Percentiles rank a stretch among this genome's conserved stretches.
These are phyloP conservation scores for Osmanthus fragrans DNA, from an alignment of 257 asterid species.

Conservation along the genomic window DNA sequence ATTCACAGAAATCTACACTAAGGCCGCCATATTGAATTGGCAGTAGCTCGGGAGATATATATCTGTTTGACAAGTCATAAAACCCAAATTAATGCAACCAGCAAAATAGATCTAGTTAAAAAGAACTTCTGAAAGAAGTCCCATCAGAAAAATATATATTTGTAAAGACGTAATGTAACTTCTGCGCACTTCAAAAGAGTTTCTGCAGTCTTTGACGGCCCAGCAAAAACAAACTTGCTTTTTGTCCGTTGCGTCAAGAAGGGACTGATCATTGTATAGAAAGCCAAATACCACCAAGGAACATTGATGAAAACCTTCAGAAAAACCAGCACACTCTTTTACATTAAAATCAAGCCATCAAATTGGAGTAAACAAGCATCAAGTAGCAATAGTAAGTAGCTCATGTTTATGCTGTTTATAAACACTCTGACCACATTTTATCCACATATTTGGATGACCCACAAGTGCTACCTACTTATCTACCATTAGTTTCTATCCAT, in stretches of 20 bases:
- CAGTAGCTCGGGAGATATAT: conserved; percentile 72
- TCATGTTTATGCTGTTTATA: too few relatives aligned
- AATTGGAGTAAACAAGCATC: not conserved
- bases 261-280: conserved; percentile 83
- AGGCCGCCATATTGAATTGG: conserved; percentile 94
- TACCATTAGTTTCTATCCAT: too few relatives aligned
- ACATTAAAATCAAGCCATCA: not conserved
- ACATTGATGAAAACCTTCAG: conserved; percentile 85
- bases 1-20: conserved; percentile 74
- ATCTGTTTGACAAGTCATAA: conserved; percentile 45
- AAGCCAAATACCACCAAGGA: conserved; percentile 98
- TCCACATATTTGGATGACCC: too few relatives aligned
- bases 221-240: conserved; percentile 84
- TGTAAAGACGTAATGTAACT: not conserved
- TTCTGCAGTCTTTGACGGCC: conserved; percentile 75
- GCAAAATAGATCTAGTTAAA: not conserved
- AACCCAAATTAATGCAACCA: conserved; percentile 15
- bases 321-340: not conserved
- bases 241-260: conserved; percentile 84
- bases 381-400: not conserved
- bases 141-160: not conserved
- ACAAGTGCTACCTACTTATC: not conserved
- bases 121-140: not conserved
- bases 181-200: conserved; percentile 78
- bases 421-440: too few relatives aligned